Evolutionary conservation across 2,329 filamentous ascomycete species (phyloP), one percentile per base, ranked within the genome.

Genomic region (Fusarium armeniacum): DNA sequence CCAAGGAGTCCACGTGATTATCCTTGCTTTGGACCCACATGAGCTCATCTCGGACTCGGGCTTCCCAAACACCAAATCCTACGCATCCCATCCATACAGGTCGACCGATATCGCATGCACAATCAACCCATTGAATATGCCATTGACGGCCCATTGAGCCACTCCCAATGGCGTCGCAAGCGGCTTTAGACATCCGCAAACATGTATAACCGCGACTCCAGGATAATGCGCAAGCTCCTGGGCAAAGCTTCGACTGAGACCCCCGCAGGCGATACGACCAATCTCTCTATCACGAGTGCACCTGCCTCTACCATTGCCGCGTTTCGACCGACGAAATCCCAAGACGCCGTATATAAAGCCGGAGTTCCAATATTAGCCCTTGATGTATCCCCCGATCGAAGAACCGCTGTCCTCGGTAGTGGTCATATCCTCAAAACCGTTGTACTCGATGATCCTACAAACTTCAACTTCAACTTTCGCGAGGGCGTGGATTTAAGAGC

Each of bases 401-500:
- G 82, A 35, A 80, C 83, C 45, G 87, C 85, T 35, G 83, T 90
- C 4, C 79, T 91, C 43, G 89, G 83, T 10, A 87, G 89, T 8
- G 82, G 76, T 7, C 87, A 90, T 69, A 81, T 90, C 26, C 85
- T 91, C 62, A 89, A 89, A 79, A 89, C 86, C 2, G 77, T 90
- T 45, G 81, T 83, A 22, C 78, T 89, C 35, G 86, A 90, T 60
- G 85, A 85, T 6, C 69, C 74, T 33, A 63, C 73, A 10, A 74
- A 69, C 69, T 77, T 78, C 58, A 75, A 75, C 71, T 79, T 84
- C 33, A 79, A 77, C 26, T 83, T 90, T 62, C 82, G 79, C 41
- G 88, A 90, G 22, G 86, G 86, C 11, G 75, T 88, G 61, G 88
- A 91, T 73, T 74, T 91, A 61, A 85, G 88, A 58, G 81, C 85